Evolutionary conservation across 2,329 filamentous ascomycete genomes (phyloP).

Genomic region (Ophiostoma sp.): DNA sequence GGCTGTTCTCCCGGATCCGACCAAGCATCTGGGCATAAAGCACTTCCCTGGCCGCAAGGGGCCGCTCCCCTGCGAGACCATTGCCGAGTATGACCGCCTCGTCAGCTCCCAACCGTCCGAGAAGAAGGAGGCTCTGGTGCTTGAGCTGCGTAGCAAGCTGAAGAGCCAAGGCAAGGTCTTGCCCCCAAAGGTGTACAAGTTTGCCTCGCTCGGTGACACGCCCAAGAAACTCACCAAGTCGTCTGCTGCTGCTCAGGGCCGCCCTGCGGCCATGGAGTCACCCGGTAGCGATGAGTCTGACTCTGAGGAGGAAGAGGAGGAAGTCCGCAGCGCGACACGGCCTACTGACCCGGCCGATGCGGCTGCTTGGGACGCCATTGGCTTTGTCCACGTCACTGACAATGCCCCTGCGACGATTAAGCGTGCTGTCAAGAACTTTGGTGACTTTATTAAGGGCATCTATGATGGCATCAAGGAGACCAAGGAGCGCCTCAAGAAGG

Average conservation of each 20-base stretch:
- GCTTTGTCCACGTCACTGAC: slow-evolving; percentile 51
- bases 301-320: slow-evolving; percentile 26
- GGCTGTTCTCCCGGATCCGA: slow-evolving; percentile 29
- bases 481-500: slow-evolving; percentile 47
- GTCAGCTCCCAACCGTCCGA: slow-evolving; percentile 26
- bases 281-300: slow-evolving; percentile 24
- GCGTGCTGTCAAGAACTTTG: slow-evolving; percentile 52
- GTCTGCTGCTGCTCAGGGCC: background rate
- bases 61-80: slow-evolving; percentile 29
- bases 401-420: slow-evolving; percentile 42
- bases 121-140: slow-evolving; percentile 28
- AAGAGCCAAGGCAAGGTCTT: slow-evolving; percentile 30
- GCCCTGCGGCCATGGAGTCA: slow-evolving; percentile 24
- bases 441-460: slow-evolving; percentile 51
- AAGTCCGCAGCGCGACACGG: slow-evolving; percentile 44
- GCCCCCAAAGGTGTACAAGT: slow-evolving; percentile 32
- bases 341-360: slow-evolving; percentile 50
- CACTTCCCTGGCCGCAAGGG: slow-evolving; percentile 29
- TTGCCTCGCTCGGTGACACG: slow-evolving; percentile 27
- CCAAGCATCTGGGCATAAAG: slow-evolving; percentile 30
- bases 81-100: slow-evolving; percentile 29
- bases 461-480: slow-evolving; percentile 50
- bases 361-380: slow-evolving; percentile 55
- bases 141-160: slow-evolving; percentile 29
- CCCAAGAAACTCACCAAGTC: slow-evolving; percentile 17